Evolutionary conservation across 2,329 filamentous ascomycete genomes (phyloP).

Genomic region (Diaporthe caulivora): DNA sequence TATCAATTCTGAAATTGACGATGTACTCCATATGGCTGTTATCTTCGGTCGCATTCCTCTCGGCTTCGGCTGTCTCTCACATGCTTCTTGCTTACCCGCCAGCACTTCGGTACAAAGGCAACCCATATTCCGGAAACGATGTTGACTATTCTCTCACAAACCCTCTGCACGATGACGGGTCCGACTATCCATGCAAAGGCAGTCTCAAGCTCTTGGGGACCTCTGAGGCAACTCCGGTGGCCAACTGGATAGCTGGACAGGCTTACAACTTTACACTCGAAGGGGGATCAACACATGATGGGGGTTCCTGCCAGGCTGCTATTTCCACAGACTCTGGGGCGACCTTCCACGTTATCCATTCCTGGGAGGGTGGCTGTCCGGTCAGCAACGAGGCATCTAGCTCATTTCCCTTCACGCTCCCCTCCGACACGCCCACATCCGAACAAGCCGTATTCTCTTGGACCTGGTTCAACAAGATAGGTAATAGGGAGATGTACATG

Average conservation of each 20-base stretch:
- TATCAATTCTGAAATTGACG: neutral
- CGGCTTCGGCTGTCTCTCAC: neutral
- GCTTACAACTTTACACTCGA: constrained; percentile 66
- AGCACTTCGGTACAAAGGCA: constrained; percentile 35
- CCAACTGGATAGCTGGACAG: constrained; percentile 64
- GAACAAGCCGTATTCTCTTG: constrained; percentile 67
- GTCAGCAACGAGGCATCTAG: constrained; percentile 56
- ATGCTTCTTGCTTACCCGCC: constrained; percentile 32
- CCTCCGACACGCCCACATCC: constrained; percentile 62
- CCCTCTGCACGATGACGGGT: constrained; percentile 63
- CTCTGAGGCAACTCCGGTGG: constrained; percentile 55
- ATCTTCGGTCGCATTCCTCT: neutral
- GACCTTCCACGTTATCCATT: constrained; percentile 66
- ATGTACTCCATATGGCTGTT: neutral
- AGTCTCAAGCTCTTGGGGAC: constrained; percentile 45
- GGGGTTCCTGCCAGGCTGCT: constrained; percentile 74
- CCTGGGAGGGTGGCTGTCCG: constrained; percentile 53
- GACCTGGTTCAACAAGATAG: constrained; percentile 74
- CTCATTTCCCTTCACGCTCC: constrained; percentile 62
- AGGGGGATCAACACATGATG: constrained; percentile 65
- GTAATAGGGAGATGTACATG: constrained; percentile 79
- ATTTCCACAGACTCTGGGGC: constrained; percentile 72
- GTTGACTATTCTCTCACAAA: constrained; percentile 70
- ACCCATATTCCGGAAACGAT: constrained; percentile 47
- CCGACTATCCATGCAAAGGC: constrained; percentile 74